phyloP scores from a whole-genome alignment of 352 stramenopile species.

The Globisporangium nodosum region DNA sequence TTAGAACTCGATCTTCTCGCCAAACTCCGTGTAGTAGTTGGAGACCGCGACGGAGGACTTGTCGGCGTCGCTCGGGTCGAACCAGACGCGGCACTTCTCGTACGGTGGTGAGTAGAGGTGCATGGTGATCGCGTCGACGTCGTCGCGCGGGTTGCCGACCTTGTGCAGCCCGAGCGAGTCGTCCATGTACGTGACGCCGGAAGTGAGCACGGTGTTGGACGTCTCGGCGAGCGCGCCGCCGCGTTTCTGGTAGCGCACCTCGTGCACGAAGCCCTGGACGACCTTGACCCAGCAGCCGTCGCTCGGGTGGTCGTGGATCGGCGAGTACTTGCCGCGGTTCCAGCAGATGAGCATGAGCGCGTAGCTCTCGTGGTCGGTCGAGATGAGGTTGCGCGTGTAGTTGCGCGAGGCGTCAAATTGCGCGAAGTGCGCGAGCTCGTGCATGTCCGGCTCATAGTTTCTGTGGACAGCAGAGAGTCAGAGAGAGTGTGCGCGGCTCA shows the following conservation, averaged over 20 bases:
- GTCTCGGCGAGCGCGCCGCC: constrained; percentile 46
- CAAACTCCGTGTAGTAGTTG: constrained; percentile 83
- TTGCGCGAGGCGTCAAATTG: constrained; percentile 81
- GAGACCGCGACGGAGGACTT: constrained; percentile 65
- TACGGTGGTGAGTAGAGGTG: constrained; percentile 93
- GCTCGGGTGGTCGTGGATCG: constrained; percentile 87
- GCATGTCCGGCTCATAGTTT: constrained; percentile 39
- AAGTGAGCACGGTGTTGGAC: constrained; percentile 48
- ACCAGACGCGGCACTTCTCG: constrained; percentile 87
- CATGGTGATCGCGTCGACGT: constrained; percentile 87
- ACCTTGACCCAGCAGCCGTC: constrained; percentile 84
- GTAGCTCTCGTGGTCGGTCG: constrained; percentile 90
- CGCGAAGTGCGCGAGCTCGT: constrained; percentile 69
- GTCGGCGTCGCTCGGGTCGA: constrained; percentile 51
- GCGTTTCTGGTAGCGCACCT: constrained; percentile 81
- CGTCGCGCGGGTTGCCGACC: constrained; percentile 66
- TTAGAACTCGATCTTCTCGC: constrained; percentile 33
- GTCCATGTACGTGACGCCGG: constrained; percentile 87
- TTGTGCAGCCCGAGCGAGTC: constrained; percentile 92
- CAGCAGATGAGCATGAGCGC: constrained; percentile 94
- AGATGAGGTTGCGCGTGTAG: constrained; percentile 94
- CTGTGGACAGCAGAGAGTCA: constrained; percentile 15
- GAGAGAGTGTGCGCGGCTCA: not conserved
- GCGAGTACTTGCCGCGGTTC: constrained; percentile 75
- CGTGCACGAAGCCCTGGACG: constrained; percentile 78